phyloP scores from a whole-genome alignment of 345 rosid species.

The thale cress (Arabidopsis thaliana) region TAIR10.1 NC_003075.7:8551001-8551500 shows the following conservation, averaged over 20 bases:
- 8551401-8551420: constrained; percentile 53
- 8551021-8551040: too few relatives aligned
- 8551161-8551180: too few relatives aligned
- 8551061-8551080: too few relatives aligned
- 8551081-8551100: too few relatives aligned
- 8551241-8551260: background rate
- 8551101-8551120: too few relatives aligned
- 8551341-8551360: constrained; percentile 39
- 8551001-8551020: too few relatives aligned
- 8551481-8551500: background rate
- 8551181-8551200: too few relatives aligned
- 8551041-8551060: too few relatives aligned
- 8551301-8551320: background rate
- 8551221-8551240: background rate
- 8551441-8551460: constrained; percentile 43
- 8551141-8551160: too few relatives aligned
- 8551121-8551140: too few relatives aligned
- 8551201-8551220: too few relatives aligned
- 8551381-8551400: constrained; percentile 52
- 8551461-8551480: constrained; percentile 49
- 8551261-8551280: background rate
- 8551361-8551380: constrained; percentile 35
- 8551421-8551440: constrained; percentile 56
- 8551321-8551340: constrained; percentile 1
- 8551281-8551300: constrained; percentile 9